These are phyloP conservation scores for Crithidia sp. DNA, from an alignment of 208 protist genomes.

Conservation along the genomic window DNA sequence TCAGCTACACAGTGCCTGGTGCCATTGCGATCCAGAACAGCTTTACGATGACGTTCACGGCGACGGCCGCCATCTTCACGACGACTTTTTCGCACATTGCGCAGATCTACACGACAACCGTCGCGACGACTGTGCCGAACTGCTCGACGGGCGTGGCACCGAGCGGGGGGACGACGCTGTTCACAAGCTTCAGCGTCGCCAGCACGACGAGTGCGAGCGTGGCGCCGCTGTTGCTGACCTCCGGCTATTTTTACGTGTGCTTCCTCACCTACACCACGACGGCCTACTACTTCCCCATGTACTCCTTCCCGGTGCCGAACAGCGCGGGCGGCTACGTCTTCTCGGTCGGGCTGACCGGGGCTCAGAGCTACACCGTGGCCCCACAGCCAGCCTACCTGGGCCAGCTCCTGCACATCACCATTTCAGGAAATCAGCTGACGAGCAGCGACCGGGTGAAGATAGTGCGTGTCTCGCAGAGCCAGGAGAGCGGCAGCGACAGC, in stretches of 20 bases:
- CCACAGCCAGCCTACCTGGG: constrained; percentile 75
- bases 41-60: constrained; percentile 74
- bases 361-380: constrained; percentile 73
- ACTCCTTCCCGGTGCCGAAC: constrained; percentile 72
- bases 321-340: constrained; percentile 75
- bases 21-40: constrained; percentile 39
- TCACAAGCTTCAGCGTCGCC: constrained; percentile 72
- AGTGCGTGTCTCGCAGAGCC: constrained; percentile 33
- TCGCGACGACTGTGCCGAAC: constrained; percentile 33
- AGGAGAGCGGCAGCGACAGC: constrained; percentile 34
- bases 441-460: constrained; percentile 80
- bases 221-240: constrained; percentile 42
- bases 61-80: constrained; percentile 74
- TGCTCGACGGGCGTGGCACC: constrained; percentile 49
- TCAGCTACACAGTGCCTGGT: constrained; percentile 70
- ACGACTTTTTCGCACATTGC: constrained; percentile 41
- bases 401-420: constrained; percentile 62
- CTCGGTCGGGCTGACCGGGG: constrained; percentile 77
- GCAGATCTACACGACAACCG: constrained; percentile 47
- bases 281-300: constrained; percentile 22
- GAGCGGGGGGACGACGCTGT: constrained; percentile 49
- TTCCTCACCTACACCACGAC: constrained; percentile 75
- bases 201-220: constrained; percentile 62
- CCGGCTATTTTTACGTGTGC: constrained; percentile 86
- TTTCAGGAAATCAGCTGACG: constrained; percentile 74